Percentiles rank a stretch among this genome's conserved stretches.
phyloP scores from a whole-genome alignment of 1,284 basidiomycete species.

The Cutaneotrichosporon cutaneum region DNA sequence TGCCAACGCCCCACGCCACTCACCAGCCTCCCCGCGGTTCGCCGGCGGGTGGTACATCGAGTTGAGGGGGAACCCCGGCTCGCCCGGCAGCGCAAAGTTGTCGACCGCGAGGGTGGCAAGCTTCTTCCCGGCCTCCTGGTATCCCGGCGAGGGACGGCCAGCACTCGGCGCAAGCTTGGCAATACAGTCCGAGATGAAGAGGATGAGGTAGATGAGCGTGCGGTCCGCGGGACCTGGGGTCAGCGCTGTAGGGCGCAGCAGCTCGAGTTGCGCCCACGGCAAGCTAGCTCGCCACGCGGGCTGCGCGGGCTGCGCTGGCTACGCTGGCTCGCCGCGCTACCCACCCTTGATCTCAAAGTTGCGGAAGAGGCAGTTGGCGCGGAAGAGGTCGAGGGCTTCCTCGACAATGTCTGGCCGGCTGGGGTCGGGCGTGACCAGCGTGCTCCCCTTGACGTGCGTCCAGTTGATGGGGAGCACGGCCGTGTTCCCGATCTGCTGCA shows the following conservation, averaged over 20 bases:
- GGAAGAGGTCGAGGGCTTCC: constrained; percentile 94
- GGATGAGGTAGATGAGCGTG: constrained; percentile 93
- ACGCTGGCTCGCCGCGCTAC: constrained; percentile 10
- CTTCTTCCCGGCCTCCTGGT: constrained; percentile 83
- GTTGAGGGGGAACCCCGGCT: constrained; percentile 92
- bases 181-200: constrained; percentile 97
- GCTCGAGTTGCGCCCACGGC: no score
- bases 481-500: constrained; percentile 84
- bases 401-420: constrained; percentile 86
- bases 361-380: constrained; percentile 97
- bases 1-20: constrained; percentile 35
- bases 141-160: constrained; percentile 58
- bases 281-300: no score
- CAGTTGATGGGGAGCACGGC: constrained; percentile 79
- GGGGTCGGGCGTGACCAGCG: constrained; percentile 62
- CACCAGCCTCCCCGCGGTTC: constrained; percentile 78
- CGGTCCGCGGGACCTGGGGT: constrained; percentile 78
- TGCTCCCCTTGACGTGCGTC: constrained; percentile 10
- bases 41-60: constrained; percentile 81
- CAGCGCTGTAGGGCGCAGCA: neutral
- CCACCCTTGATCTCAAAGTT: constrained; percentile 97
- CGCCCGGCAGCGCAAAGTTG: constrained; percentile 89
- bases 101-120: constrained; percentile 91
- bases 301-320: no score
- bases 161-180: constrained; percentile 69